These are phyloP conservation scores for Penicillium silybi DNA, from an alignment of 495 filamentous ascomycete genomes.

Conservation along the genomic window DNA sequence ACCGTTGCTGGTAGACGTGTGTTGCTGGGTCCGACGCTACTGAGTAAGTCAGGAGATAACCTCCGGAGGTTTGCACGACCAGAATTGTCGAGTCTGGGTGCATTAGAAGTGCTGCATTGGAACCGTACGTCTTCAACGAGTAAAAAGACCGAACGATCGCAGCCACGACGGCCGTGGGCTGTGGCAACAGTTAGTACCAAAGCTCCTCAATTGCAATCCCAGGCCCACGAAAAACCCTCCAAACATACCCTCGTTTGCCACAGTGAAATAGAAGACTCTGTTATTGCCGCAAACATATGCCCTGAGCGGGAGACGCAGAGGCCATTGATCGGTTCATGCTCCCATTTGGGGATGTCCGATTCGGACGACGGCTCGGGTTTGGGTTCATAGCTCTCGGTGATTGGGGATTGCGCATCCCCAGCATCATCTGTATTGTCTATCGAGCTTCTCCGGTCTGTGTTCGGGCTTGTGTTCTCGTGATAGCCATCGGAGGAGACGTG, in stretches of 20 bases:
- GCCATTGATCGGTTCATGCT: constrained; percentile 62
- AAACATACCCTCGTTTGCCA: constrained; percentile 88
- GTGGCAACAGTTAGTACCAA: constrained; percentile 29
- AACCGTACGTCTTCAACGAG: constrained; percentile 79
- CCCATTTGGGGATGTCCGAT: constrained; percentile 33
- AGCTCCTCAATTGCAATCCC: not conserved
- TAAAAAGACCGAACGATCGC: constrained; percentile 73
- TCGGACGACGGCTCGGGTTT: constrained; percentile 7
- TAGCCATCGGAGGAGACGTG: constrained; percentile 38
- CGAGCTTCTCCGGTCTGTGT: not conserved
- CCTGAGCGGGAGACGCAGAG: constrained; percentile 78
- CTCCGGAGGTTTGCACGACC: constrained; percentile 82
- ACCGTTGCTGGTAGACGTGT: constrained; percentile 78
- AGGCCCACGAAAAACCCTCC: constrained; percentile 1
- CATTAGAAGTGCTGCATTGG: constrained; percentile 77
- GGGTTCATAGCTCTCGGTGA: constrained; percentile 11
- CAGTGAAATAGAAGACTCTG: constrained; percentile 71
- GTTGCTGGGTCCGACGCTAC: constrained; percentile 79
- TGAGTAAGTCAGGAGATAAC: constrained; percentile 92
- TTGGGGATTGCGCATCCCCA: constrained; percentile 6
- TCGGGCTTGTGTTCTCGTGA: constrained; percentile 5
- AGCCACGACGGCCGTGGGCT: constrained; percentile 89
- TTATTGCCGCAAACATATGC: constrained; percentile 86
- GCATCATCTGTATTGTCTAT: constrained; percentile 1
- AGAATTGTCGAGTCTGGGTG: constrained; percentile 89